A percentile compares a stretch with the other conserved stretches of the same genome.
phyloP scores from a whole-genome alignment of 169 alveolate genomes.

The Plasmodium ovale region DNA sequence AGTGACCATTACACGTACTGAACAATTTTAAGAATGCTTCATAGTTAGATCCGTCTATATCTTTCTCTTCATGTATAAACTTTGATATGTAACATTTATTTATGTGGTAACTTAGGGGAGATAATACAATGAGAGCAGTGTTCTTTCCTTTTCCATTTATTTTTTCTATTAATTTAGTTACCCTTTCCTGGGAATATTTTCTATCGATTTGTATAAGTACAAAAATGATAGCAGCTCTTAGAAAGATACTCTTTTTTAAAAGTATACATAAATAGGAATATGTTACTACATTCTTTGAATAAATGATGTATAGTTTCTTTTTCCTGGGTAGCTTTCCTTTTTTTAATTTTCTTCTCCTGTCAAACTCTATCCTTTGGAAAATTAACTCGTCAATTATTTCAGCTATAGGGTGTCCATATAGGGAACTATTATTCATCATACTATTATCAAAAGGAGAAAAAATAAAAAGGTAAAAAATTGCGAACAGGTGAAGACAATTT shows the following conservation, averaged over 20 bases:
- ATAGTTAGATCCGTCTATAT: slow-evolving; percentile 38
- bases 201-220: slow-evolving; percentile 26
- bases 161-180: slow-evolving; percentile 41
- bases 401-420: slow-evolving; percentile 26
- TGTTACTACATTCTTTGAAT: slow-evolving; percentile 32
- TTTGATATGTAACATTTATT: slow-evolving; percentile 47
- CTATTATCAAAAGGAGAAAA: background rate
- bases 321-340: background rate
- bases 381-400: slow-evolving; percentile 33
- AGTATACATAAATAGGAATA: slow-evolving; percentile 49
- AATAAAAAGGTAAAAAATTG: background rate
- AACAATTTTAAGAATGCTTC: slow-evolving; percentile 12
- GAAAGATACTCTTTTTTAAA: slow-evolving; percentile 38
- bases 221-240: slow-evolving; percentile 33
- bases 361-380: slow-evolving; percentile 15
- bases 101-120: slow-evolving; percentile 61
- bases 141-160: slow-evolving; percentile 9
- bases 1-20: no score
- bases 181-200: slow-evolving; percentile 1
- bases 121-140: slow-evolving; percentile 15
- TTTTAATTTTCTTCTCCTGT: background rate
- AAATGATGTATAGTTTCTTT: slow-evolving; percentile 32
- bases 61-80: slow-evolving; percentile 33
- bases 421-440: slow-evolving; percentile 13
- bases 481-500: background rate